A percentile compares a stretch with the other conserved stretches of the same genome.
These are phyloP conservation scores for Schizonepeta tenuifolia DNA, from an alignment of 257 asterid genomes.

Conservation along the genomic window DNA sequence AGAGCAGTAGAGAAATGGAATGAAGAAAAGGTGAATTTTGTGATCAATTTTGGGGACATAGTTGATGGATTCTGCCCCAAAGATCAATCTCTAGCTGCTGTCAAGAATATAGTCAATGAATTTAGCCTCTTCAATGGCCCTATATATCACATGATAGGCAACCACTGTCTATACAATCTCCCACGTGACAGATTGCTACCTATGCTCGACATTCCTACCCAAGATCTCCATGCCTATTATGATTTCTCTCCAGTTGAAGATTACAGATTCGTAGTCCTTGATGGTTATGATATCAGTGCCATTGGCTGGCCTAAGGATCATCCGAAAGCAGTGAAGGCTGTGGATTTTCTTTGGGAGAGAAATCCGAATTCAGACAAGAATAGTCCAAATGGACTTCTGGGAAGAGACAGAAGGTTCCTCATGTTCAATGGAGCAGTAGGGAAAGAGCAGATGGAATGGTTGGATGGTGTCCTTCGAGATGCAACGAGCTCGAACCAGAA, in stretches of 20 bases:
- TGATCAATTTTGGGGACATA: conserved; percentile 74
- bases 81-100: conserved; percentile 62
- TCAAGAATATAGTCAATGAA: conserved; percentile 53
- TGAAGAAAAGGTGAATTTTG: conserved; percentile 51
- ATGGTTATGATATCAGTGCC: conserved; percentile 81
- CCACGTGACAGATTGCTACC: conserved; percentile 81
- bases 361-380: conserved; percentile 83
- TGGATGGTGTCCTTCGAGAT: conserved; percentile 68
- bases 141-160: conserved; percentile 84
- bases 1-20: conserved; percentile 75
- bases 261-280: conserved; percentile 70
- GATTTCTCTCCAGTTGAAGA: conserved; percentile 79
- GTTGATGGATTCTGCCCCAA: conserved; percentile 88
- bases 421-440: conserved; percentile 90
- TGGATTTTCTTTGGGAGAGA: conserved; percentile 56
- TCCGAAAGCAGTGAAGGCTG: conserved; percentile 58
- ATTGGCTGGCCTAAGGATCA: conserved; percentile 89
- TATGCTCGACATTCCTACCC: conserved; percentile 50
- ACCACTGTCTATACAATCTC: conserved; percentile 89
- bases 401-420: conserved; percentile 73
- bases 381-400: conserved; percentile 73
- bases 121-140: conserved; percentile 61
- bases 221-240: conserved; percentile 55
- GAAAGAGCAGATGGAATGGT: conserved; percentile 75
- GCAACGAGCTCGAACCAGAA: conserved; percentile 63